Base-by-base conservation (phyloP, 495 filamentous ascomycete genomes). In the Viridothelium virens region DNA sequence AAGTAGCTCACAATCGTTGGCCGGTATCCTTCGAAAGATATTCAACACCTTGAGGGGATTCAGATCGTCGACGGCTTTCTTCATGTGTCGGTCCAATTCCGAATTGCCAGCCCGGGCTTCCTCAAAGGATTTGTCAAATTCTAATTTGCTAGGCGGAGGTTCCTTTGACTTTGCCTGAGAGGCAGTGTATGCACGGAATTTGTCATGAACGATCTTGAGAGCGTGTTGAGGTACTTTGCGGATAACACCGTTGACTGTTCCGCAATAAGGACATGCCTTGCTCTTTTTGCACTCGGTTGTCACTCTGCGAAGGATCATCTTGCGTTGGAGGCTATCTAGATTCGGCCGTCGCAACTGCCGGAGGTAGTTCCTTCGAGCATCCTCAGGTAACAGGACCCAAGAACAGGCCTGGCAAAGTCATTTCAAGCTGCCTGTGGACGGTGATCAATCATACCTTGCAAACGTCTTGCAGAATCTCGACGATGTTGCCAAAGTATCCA, bases 201-300 rank as follows among this genome's bases (percentile, higher is more conserved):
- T 92, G 77, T 96, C 90, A 75, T 98, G 94, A n/a, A 88, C 85
- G 50, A 98, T 86, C 75, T 96, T 97, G 63, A 97, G 80, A 36
- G 91, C 87, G 71, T 85, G 84, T 0, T 79, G 77, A 53, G 90
- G 87, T 39, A 89, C 82, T 77, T 96, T 96, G 72, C 91, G 89
- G 63, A 97, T 91, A 63, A 89, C 85, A 59, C 94, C 94, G 72
- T 98, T 96, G 63, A 93, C 77, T 1, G 86, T 82, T 41, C 82
- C 82, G 67, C 94, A 98, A 64, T 87, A 78, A 3, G 85, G 84
- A 71, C 94, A 98, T 14, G 75, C 79, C 72, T 88, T 88, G 56
- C 85, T 83, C 77, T 97, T 98, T 64, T 89, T 83, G 78, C 92
- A 96, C 65, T 93, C 88, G 50, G 91, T 87, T 69, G 90, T 89